These are phyloP conservation scores for Eleusine indica DNA, from an alignment of 176 grass and related monocot species.

Conservation along the genomic window DNA sequence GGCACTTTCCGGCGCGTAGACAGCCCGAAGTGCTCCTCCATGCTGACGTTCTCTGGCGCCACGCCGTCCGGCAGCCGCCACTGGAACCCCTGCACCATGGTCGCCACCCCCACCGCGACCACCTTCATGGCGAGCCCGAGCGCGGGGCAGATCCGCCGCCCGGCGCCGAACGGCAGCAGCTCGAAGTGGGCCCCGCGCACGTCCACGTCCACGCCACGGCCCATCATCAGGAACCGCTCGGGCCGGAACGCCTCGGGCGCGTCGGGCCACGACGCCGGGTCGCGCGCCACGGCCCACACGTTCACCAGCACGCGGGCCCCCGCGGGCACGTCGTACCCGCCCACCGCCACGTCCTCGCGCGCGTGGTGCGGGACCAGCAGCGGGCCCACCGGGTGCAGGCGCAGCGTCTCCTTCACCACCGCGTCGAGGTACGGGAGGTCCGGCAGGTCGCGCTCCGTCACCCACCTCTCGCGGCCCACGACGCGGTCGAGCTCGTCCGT, in stretches of 20 bases:
- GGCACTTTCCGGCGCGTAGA: conserved; percentile 48
- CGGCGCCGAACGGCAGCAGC: conserved; percentile 64
- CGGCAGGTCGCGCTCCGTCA: conserved; percentile 52
- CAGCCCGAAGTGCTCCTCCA: conserved; percentile 45
- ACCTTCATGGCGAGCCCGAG: conserved; percentile 58
- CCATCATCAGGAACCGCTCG: conserved; percentile 39
- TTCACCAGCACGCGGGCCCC: conserved; percentile 60
- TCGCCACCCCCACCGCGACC: conserved; percentile 51
- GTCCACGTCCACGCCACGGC: conserved; percentile 38
- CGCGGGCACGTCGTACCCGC: conserved; percentile 62
- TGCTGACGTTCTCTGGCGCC: conserved; percentile 44
- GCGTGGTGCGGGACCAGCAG: conserved; percentile 57
- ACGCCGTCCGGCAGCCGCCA: conserved; percentile 53
- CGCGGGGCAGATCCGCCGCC: conserved; percentile 68
- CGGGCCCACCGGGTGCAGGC: conserved; percentile 62
- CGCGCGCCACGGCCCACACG: conserved; percentile 59
- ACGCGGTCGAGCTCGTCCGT: conserved; percentile 61
- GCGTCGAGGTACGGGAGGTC: conserved; percentile 62
- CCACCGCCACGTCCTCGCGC: conserved; percentile 40
- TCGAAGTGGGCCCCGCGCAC: conserved; percentile 58
- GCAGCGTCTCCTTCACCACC: conserved; percentile 70
- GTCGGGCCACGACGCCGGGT: conserved; percentile 57
- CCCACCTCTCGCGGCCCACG: conserved; percentile 36
- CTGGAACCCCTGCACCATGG: conserved; percentile 55
- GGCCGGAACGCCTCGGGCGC: conserved; percentile 53